Evolutionary conservation across 768 basidiomycete species (phyloP).

Genomic region (Naganishia kalamii): DNA sequence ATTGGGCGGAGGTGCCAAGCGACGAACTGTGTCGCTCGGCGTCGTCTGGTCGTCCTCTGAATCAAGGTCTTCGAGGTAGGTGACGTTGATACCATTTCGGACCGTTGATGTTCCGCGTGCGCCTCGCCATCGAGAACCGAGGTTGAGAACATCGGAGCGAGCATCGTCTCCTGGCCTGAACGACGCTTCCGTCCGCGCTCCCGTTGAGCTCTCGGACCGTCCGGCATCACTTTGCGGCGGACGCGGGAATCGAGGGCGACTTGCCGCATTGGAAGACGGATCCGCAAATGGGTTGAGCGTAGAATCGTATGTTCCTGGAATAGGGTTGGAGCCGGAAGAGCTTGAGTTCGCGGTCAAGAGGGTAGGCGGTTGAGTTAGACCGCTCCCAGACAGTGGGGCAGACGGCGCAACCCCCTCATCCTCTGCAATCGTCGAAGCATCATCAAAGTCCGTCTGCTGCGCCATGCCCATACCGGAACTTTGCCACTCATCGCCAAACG

Average conservation of each 20-base stretch:
- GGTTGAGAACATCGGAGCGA: background rate
- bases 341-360: background rate
- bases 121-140: background rate
- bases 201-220: background rate
- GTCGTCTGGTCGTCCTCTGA: background rate
- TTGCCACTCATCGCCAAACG: conserved; percentile 3
- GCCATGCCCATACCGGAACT: background rate
- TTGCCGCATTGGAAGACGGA: background rate
- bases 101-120: background rate
- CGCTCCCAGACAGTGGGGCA: background rate
- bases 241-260: background rate
- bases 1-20: background rate
- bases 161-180: conserved; percentile 7
- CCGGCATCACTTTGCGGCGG: background rate
- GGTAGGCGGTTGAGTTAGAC: background rate
- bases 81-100: background rate
- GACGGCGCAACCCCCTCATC: conserved; percentile 1
- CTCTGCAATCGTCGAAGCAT: background rate
- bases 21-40: background rate
- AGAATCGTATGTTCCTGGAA: background rate
- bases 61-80: conserved; percentile 1
- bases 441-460: conserved; percentile 2
- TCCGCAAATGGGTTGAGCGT: conserved; percentile 7
- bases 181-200: conserved; percentile 2
- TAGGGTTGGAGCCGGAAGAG: background rate